Conservation (phyloP, 2,329 filamentous ascomycete species). For the Pseudocercospora musae region DNA sequence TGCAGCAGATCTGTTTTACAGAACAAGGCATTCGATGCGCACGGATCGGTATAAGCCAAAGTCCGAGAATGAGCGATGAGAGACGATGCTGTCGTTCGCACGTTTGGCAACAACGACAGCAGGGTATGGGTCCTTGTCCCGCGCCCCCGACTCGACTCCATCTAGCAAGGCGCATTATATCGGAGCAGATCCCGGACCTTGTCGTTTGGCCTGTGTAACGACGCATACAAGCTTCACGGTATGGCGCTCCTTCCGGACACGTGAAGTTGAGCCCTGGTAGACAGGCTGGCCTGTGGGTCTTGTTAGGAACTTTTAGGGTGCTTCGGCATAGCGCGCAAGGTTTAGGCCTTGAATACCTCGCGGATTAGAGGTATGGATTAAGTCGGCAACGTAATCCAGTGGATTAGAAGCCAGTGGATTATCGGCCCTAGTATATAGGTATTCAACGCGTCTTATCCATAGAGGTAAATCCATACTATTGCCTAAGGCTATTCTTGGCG, state of each 20-base stretch:
- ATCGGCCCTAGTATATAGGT: too few species aligned
- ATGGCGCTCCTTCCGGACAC: neutral
- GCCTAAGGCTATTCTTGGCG: too few species aligned
- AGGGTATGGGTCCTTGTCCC: neutral
- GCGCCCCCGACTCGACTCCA: neutral
- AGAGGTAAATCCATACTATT: too few species aligned
- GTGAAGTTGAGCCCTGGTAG: too few species aligned
- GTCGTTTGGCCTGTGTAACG: neutral
- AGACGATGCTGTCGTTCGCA: neutral
- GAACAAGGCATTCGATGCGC: neutral
- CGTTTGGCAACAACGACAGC: neutral
- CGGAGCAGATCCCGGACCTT: neutral
- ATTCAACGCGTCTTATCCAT: too few species aligned
- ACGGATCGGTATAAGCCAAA: neutral
- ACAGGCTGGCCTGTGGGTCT: too few species aligned
- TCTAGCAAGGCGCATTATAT: neutral
- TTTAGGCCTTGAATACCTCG: too few species aligned
- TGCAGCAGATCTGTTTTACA: neutral
- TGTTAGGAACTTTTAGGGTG: too few species aligned
- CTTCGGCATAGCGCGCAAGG: too few species aligned
- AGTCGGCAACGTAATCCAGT: too few species aligned
- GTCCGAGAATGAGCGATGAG: neutral
- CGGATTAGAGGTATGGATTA: too few species aligned
- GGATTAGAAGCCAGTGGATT: too few species aligned
- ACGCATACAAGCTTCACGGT: neutral